Base-by-base conservation (phyloP, 441 rosid genomes). In the Theobroma grandiflorum region DNA sequence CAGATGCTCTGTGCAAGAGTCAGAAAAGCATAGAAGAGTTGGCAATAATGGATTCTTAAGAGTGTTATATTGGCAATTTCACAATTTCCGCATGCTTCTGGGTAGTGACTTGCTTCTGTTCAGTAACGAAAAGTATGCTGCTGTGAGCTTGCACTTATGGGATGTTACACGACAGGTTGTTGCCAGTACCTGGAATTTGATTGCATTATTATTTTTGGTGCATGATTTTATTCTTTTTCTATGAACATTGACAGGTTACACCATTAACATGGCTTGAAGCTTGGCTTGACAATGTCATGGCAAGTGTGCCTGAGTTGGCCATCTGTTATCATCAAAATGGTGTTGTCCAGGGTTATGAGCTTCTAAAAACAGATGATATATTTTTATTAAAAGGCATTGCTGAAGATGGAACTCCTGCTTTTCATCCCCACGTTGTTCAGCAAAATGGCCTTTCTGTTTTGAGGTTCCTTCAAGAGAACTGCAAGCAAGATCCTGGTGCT, bases 281-380 rank as follows among this genome's bases (percentile, higher is more conserved):
- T 76, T 94, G 99, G 99, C 98, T 96, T 78, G 99, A 96, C 82
- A 96, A 96, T 85, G 89, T 96, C 75, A 96, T 94, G 99, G 98
- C 99, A 6, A 94, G 98, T 90, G 99, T 89, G 80, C 99, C 99
- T 38, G 99, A 96, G 88, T 82, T 96, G 81, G 99, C 98, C 76
- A 94, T 96, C 77, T 96, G 99, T 84, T 96, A 94, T 81, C 99
- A 96, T 86, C 85, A 88, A 82, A 88, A 94, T 63, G 99, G 98
- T 82, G 96, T 96, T 83, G 98, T 96, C 72, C 98, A 92, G 85
- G 95, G 95, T 76, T 96, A 94, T 79, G 99, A 96, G 83, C 98
- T 96, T 77, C 84, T 96, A 65, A 96, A 96, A 90, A 96, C 99
- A 61, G 97, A 96, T 80, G 98, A 96, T 64, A 91, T 96, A 82